Evolutionary conservation across 2,329 filamentous ascomycete genomes (phyloP).

Genomic region (Ilyonectria sp.): DNA sequence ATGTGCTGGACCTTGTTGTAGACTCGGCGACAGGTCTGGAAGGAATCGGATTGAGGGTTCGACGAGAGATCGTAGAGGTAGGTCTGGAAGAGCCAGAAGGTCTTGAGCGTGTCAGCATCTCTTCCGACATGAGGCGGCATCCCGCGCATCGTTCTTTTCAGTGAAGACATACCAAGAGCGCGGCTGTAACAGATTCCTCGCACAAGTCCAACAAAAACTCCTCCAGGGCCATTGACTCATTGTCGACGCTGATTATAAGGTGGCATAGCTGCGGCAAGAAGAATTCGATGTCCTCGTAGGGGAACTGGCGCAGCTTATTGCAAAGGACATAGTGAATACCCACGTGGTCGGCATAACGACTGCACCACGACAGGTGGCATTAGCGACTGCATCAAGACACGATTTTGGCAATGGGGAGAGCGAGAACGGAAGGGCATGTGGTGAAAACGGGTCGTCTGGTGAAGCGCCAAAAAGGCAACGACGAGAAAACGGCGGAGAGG

Average conservation of each 20-base stretch:
- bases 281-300: conserved; percentile 94
- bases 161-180: conserved; percentile 76
- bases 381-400: conserved; percentile 40
- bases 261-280: conserved; percentile 91
- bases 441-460: neutral
- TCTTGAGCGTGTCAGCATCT: conserved; percentile 58
- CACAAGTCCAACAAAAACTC: conserved; percentile 90
- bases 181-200: conserved; percentile 89
- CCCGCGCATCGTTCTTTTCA: conserved; percentile 11
- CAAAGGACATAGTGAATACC: conserved; percentile 92
- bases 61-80: conserved; percentile 86
- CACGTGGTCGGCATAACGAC: conserved; percentile 90
- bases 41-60: conserved; percentile 82
- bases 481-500: neutral
- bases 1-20: conserved; percentile 93
- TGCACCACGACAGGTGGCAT: conserved; percentile 57
- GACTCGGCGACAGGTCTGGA: conserved; percentile 85
- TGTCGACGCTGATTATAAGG: conserved; percentile 89
- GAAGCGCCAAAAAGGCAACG: neutral
- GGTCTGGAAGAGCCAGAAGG: conserved; percentile 92
- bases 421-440: conserved; percentile 29
- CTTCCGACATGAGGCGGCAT: conserved; percentile 4
- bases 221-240: conserved; percentile 92
- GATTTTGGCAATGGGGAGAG: conserved; percentile 28
- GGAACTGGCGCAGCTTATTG: conserved; percentile 89